Percentiles rank a stretch among this genome's conserved stretches.
phyloP scores from a whole-genome alignment of 805 yeast genomes.

The Millerozyma miso region DNA sequence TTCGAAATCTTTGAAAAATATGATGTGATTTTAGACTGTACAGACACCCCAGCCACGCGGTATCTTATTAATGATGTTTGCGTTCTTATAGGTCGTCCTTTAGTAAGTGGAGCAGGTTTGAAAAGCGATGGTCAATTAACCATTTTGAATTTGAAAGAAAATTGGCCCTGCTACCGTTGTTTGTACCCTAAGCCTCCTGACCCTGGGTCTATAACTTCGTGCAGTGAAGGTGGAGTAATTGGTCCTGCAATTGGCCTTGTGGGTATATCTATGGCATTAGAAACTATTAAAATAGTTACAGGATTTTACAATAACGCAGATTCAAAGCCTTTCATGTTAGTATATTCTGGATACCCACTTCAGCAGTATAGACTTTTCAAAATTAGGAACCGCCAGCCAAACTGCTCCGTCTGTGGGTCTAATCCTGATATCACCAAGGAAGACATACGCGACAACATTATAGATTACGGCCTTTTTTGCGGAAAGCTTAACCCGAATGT shows the following conservation, averaged over 20 bases:
- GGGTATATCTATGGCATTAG: conserved; percentile 87
- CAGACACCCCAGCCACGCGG: conserved; percentile 86
- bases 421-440: conserved; percentile 46
- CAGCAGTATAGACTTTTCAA: conserved; percentile 70
- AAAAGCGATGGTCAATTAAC: conserved; percentile 88
- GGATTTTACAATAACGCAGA: conserved; percentile 45
- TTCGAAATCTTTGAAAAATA: conserved; percentile 57
- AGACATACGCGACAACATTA: conserved; percentile 39
- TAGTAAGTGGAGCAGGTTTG: conserved; percentile 89
- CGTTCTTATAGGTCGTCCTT: conserved; percentile 61
- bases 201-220: conserved; percentile 73
- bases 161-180: conserved; percentile 93
- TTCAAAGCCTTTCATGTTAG: conserved; percentile 65
- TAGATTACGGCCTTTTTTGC: conserved; percentile 73
- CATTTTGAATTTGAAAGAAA: conserved; percentile 56
- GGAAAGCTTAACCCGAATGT: conserved; percentile 52
- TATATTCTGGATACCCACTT: conserved; percentile 63
- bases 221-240: conserved; percentile 89
- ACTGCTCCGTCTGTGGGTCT: conserved; percentile 65
- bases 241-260: conserved; percentile 96
- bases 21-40: conserved; percentile 85
- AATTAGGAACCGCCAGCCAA: conserved; percentile 63
- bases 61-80: conserved; percentile 84
- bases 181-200: conserved; percentile 89
- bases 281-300: conserved; percentile 70